phyloP scores from a whole-genome alignment of 495 filamentous ascomycete genomes.

The Lichina pygmaea region DNA sequence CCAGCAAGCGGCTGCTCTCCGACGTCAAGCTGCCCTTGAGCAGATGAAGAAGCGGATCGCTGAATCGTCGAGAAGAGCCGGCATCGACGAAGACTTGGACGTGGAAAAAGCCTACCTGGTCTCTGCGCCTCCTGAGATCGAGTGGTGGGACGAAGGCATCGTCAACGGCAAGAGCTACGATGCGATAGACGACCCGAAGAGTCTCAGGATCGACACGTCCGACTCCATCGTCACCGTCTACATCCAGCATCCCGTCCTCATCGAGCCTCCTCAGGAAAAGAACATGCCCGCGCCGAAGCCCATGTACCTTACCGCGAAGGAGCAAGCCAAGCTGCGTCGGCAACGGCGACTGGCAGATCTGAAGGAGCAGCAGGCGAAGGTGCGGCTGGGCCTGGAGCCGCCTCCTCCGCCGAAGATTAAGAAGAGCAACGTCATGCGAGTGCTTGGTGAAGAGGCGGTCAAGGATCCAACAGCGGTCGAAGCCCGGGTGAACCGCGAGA shows the following conservation, averaged over 20 bases:
- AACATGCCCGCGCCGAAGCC: constrained; percentile 55
- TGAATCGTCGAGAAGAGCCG: constrained; percentile 53
- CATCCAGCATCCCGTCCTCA: constrained; percentile 77
- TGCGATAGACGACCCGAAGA: constrained; percentile 30
- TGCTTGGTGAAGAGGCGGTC: constrained; percentile 89
- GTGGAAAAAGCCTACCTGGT: constrained; percentile 72
- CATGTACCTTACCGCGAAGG: constrained; percentile 74
- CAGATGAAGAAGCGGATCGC: constrained; percentile 85
- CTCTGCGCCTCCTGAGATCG: constrained; percentile 57
- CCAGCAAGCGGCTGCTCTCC: constrained; percentile 63
- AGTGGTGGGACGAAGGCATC: constrained; percentile 95
- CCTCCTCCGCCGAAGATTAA: constrained; percentile 86
- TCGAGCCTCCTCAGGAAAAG: constrained; percentile 77
- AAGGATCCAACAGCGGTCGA: constrained; percentile 96
- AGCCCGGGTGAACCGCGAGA: constrained; percentile 72
- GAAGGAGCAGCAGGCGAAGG: constrained; percentile 92
- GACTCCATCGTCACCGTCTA: constrained; percentile 74
- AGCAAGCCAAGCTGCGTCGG: constrained; percentile 73
- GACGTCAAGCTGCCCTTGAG: constrained; percentile 69
- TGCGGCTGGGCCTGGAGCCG: constrained; percentile 65
- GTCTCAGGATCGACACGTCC: constrained; percentile 44
- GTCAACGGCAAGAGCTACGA: constrained; percentile 48
- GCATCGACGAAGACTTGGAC: constrained; percentile 74
- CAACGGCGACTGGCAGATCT: constrained; percentile 75
- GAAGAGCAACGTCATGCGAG: constrained; percentile 87